Evolutionary conservation across 129 eudicot genomes (phyloP).

Genomic region (Tanacetum coccineum): DNA sequence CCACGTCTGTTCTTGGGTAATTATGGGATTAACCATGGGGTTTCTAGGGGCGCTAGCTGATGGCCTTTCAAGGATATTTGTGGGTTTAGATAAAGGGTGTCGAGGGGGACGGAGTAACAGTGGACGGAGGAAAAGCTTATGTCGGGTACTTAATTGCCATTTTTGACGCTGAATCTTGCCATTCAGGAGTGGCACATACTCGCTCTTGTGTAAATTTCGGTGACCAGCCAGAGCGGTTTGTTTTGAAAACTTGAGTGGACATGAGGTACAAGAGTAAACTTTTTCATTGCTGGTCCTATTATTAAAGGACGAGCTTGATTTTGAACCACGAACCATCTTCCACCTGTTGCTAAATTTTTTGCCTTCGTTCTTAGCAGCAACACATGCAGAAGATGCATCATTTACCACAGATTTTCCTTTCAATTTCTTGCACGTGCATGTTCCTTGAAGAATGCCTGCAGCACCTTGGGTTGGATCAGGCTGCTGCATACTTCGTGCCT

Average conservation of each 20-base stretch:
- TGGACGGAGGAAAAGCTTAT: not conserved
- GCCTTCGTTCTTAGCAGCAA: not conserved
- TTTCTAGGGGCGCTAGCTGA: not conserved
- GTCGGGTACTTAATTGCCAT: slow-evolving; percentile 2
- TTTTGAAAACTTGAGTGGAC: slow-evolving; percentile 18
- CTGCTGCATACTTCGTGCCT: slow-evolving; percentile 4
- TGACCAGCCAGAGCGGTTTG: slow-evolving; percentile 38
- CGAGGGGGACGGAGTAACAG: not conserved
- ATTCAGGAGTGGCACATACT: slow-evolving; percentile 15
- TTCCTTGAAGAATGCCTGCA: slow-evolving; percentile 4
- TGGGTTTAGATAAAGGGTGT: slow-evolving; percentile 16
- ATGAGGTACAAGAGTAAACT: slow-evolving; percentile 15
- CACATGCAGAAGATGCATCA: slow-evolving; percentile 12
- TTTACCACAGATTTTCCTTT: not conserved
- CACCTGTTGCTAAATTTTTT: not conserved
- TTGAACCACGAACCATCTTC: not conserved
- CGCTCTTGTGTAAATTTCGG: slow-evolving; percentile 17
- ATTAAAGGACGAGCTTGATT: slow-evolving; percentile 6
- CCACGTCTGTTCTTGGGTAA: not conserved
- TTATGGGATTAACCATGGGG: not conserved
- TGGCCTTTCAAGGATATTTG: not conserved
- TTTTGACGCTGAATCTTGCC: not conserved
- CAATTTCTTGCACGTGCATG: not conserved
- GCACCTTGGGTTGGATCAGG: slow-evolving; percentile 8
- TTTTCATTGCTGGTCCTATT: not conserved